Conservation (phyloP, 2,329 filamentous ascomycete species). For the Didymosphaeria variabile region DNA sequence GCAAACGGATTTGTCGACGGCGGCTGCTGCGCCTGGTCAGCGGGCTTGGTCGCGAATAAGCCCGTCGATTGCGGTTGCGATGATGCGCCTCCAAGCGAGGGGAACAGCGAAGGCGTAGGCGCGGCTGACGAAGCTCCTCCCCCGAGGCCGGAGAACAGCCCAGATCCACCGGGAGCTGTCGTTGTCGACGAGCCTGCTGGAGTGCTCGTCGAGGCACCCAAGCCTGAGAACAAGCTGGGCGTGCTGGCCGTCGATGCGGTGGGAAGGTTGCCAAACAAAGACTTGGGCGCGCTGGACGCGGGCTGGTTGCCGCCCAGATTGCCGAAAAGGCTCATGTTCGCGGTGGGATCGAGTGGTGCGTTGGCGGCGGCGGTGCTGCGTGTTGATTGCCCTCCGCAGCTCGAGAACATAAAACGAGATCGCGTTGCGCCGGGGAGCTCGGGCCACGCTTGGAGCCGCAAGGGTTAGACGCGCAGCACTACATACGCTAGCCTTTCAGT, state of each 20-base stretch:
- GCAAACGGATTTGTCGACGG: conserved; percentile 21
- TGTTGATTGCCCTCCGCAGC: conserved; percentile 36
- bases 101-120: conserved; percentile 27
- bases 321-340: conserved; percentile 47
- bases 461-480: conserved; percentile 27
- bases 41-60: conserved; percentile 32
- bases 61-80: conserved; percentile 33
- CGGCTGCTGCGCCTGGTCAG: conserved; percentile 37
- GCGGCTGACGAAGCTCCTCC: conserved; percentile 48
- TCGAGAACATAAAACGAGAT: conserved; percentile 35
- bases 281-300: conserved; percentile 34
- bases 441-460: neutral
- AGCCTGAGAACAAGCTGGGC: conserved; percentile 40
- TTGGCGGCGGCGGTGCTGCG: conserved; percentile 25
- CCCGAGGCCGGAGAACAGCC: conserved; percentile 43
- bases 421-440: conserved; percentile 34
- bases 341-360: conserved; percentile 23
- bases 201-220: conserved; percentile 34
- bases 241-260: conserved; percentile 34
- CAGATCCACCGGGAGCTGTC: conserved; percentile 40
- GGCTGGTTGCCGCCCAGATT: conserved; percentile 41
- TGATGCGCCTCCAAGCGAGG: conserved; percentile 32
- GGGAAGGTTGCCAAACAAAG: conserved; percentile 40
- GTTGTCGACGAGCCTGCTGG: conserved; percentile 37
- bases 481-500: neutral